Evolutionary conservation across 78 protist species (phyloP).

Genomic region (Thecamonas trahens): DNA sequence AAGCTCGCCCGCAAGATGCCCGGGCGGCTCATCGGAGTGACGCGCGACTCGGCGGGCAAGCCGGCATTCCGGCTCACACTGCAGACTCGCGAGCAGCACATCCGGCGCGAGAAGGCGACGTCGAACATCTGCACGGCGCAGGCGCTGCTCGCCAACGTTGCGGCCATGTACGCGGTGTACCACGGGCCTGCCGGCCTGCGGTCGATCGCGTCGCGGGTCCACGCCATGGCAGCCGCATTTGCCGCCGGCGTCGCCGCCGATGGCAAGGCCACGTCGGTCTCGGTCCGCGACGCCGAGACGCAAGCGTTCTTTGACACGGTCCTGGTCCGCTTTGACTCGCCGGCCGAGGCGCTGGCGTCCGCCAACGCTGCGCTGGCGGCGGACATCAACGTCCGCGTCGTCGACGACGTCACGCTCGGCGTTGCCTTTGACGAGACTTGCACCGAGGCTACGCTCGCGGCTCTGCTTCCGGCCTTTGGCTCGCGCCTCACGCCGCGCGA

Average conservation of each 20-base stretch:
- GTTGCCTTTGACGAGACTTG: constrained; percentile 79
- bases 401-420: constrained; percentile 36
- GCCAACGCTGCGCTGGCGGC: constrained; percentile 8
- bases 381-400: constrained; percentile 64
- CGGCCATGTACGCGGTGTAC: constrained; percentile 92
- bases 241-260: not conserved
- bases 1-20: constrained; percentile 77
- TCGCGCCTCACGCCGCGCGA: not conserved
- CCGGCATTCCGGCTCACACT: constrained; percentile 89
- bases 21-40: constrained; percentile 93
- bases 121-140: constrained; percentile 98
- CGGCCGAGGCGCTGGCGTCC: constrained; percentile 8
- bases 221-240: constrained; percentile 40
- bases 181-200: constrained; percentile 94
- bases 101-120: constrained; percentile 85
- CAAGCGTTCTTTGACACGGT: constrained; percentile 75
- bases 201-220: constrained; percentile 71
- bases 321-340: constrained; percentile 3
- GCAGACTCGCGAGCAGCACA: constrained; percentile 99
- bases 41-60: constrained; percentile 64
- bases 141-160: constrained; percentile 92
- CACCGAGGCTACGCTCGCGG: constrained; percentile 21
- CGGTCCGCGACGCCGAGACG: not conserved
- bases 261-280: not conserved
- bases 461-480: constrained; percentile 35